phyloP scores from a whole-genome alignment of 1,284 basidiomycete genomes.

The Leccinum pachyderme region DNA sequence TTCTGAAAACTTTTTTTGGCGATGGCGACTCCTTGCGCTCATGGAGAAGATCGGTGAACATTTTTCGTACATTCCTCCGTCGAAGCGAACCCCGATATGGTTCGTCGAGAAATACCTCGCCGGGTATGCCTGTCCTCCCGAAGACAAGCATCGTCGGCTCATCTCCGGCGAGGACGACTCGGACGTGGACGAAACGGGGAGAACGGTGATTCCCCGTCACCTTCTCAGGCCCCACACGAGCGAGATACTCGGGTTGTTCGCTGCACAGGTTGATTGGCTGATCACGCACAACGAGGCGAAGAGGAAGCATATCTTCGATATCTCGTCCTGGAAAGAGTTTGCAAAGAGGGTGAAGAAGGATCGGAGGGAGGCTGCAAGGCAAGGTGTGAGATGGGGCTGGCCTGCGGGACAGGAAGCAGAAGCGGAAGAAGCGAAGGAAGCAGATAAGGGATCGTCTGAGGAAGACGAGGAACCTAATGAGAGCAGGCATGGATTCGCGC shows the following conservation, averaged over 20 bases:
- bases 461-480: slow-evolving; percentile 7
- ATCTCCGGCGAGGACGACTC: slow-evolving; percentile 35
- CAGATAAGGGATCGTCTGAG: slow-evolving; percentile 3
- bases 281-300: slow-evolving; percentile 41
- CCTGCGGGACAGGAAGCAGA: slow-evolving; percentile 13
- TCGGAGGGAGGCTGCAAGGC: slow-evolving; percentile 28
- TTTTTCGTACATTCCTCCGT: slow-evolving; percentile 31
- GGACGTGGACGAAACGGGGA: slow-evolving; percentile 34
- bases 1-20: slow-evolving; percentile 49
- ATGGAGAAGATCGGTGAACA: slow-evolving; percentile 38
- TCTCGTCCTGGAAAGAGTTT: slow-evolving; percentile 45
- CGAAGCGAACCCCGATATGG: slow-evolving; percentile 48
- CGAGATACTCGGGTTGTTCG: slow-evolving; percentile 45
- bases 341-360: slow-evolving; percentile 33
- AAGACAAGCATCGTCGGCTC: slow-evolving; percentile 35
- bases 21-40: slow-evolving; percentile 39
- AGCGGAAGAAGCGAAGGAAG: background rate
- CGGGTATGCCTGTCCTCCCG: slow-evolving; percentile 26
- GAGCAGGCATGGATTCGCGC: background rate
- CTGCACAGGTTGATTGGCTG: slow-evolving; percentile 52
- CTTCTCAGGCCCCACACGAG: slow-evolving; percentile 43
- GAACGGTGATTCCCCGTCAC: slow-evolving; percentile 30
- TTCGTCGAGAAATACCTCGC: slow-evolving; percentile 40
- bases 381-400: slow-evolving; percentile 31
- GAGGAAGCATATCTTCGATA: slow-evolving; percentile 36